phyloP scores from a whole-genome alignment of 148 eudicot species.

The Vaccinium macrocarpon region DNA sequence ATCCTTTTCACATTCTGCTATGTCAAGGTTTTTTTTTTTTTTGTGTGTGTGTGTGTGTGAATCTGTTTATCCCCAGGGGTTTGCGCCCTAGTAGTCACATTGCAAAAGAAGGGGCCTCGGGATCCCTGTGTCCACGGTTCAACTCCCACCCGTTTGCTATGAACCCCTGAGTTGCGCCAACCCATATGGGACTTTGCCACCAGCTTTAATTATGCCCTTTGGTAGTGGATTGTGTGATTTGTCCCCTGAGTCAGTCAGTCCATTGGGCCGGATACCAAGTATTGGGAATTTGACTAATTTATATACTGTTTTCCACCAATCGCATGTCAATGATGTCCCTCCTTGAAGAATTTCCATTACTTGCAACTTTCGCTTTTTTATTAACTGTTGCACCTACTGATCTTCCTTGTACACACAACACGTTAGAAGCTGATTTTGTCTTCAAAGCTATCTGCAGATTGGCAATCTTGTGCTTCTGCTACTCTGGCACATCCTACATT shows the following conservation, averaged over 20 bases:
- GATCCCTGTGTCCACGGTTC: background rate
- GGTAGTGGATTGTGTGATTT: background rate
- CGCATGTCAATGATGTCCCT: background rate
- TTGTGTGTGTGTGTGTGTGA: background rate
- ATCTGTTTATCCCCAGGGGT: background rate
- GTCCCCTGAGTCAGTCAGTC: background rate
- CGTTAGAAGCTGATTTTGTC: conserved; percentile 8
- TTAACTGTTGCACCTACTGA: background rate
- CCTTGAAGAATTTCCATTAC: background rate
- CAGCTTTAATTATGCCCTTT: background rate
- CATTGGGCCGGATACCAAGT: background rate
- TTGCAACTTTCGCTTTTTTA: background rate
- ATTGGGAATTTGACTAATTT: background rate
- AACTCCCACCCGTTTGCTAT: background rate
- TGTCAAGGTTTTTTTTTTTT: background rate
- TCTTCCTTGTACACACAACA: background rate
- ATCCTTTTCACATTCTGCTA: background rate
- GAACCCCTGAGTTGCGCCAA: background rate
- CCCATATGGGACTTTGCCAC: background rate
- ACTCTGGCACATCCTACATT: conserved; percentile 60
- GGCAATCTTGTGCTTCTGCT: conserved; percentile 34
- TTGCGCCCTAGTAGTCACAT: background rate
- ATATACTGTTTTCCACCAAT: background rate
- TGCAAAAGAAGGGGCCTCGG: background rate
- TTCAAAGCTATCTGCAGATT: conserved; percentile 42